These are phyloP conservation scores for Pseudozyma flocculosa DNA, from an alignment of 1,284 basidiomycete species.

Conservation along the genomic window DNA sequence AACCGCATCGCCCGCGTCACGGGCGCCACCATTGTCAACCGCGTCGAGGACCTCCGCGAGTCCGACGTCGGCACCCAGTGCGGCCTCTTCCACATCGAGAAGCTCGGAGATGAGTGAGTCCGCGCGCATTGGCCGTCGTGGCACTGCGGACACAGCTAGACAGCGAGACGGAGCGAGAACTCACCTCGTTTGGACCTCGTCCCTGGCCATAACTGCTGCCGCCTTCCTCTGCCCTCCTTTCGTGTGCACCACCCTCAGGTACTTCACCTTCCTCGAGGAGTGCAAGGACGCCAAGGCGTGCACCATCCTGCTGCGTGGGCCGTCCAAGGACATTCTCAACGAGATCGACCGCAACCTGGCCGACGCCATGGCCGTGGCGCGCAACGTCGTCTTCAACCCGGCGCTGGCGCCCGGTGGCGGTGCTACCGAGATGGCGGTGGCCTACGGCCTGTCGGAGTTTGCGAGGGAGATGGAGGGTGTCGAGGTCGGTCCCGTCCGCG, in stretches of 20 bases:
- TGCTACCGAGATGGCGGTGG: slow-evolving; percentile 92
- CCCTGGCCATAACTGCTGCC: no score
- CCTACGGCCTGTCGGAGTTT: slow-evolving; percentile 98
- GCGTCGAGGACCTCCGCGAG: slow-evolving; percentile 90
- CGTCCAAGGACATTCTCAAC: slow-evolving; percentile 98
- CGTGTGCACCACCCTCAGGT: slow-evolving; percentile 94
- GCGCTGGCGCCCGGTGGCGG: slow-evolving; percentile 95
- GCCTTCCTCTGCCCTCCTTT: slow-evolving; percentile 86
- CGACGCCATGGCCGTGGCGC: slow-evolving; percentile 91
- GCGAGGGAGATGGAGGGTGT: slow-evolving; percentile 90
- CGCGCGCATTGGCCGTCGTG: no score
- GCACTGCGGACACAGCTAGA: no score
- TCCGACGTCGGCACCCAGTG: slow-evolving; percentile 88
- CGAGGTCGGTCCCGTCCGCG: slow-evolving; percentile 97
- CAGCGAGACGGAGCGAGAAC: no score
- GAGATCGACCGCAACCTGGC: slow-evolving; percentile 98
- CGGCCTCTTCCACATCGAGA: slow-evolving; percentile 92
- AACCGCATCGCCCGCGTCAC: slow-evolving; percentile 95
- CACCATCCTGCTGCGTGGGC: slow-evolving; percentile 90
- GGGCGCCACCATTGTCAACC: slow-evolving; percentile 94
- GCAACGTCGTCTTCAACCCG: slow-evolving; percentile 94
- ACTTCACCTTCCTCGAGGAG: slow-evolving; percentile 94
- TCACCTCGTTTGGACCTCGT: no score
- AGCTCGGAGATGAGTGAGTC: slow-evolving; percentile 92
- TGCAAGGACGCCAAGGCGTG: slow-evolving; percentile 93